A percentile compares a stretch with the other conserved stretches of the same genome.
Evolutionary conservation across 164 flowering plant genomes (phyloP).

Genomic region (Kingdonia uniflora): DNA sequence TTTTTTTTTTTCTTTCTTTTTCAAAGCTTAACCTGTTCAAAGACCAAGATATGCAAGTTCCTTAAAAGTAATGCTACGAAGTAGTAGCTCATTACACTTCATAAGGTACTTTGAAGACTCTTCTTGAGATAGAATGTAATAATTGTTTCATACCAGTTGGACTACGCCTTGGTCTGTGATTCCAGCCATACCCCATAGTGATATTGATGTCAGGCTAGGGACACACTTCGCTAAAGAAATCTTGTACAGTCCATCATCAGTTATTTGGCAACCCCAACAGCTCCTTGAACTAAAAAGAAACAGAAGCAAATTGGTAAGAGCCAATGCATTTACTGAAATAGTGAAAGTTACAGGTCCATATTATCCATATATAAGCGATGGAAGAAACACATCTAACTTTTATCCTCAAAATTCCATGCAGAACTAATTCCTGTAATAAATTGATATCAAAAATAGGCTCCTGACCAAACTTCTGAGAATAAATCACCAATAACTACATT

Average conservation of each 20-base stretch:
- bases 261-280: slow-evolving; percentile 91
- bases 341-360: too few species aligned
- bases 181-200: slow-evolving; percentile 90
- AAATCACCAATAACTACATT: too few species aligned
- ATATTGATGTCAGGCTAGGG: slow-evolving; percentile 68
- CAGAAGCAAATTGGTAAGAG: neutral
- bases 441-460: too few species aligned
- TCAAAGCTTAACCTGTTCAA: neutral
- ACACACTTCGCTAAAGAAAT: slow-evolving; percentile 73
- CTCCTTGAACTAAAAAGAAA: slow-evolving; percentile 61
- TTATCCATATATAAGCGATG: too few species aligned
- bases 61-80: neutral
- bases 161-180: slow-evolving; percentile 82
- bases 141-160: slow-evolving; percentile 52
- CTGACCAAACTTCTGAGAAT: too few species aligned
- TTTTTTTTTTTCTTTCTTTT: too few species aligned
- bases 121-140: too few species aligned
- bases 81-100: neutral
- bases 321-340: too few species aligned
- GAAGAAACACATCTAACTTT: too few species aligned
- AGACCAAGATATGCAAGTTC: neutral
- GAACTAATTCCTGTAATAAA: too few species aligned
- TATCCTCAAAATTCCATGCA: too few species aligned
- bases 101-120: too few species aligned
- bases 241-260: slow-evolving; percentile 68